Evolutionary conservation across 345 rosid species (phyloP), one percentile per base, ranked within the genome.

Genomic region (Pelargonium nanum): DNA sequence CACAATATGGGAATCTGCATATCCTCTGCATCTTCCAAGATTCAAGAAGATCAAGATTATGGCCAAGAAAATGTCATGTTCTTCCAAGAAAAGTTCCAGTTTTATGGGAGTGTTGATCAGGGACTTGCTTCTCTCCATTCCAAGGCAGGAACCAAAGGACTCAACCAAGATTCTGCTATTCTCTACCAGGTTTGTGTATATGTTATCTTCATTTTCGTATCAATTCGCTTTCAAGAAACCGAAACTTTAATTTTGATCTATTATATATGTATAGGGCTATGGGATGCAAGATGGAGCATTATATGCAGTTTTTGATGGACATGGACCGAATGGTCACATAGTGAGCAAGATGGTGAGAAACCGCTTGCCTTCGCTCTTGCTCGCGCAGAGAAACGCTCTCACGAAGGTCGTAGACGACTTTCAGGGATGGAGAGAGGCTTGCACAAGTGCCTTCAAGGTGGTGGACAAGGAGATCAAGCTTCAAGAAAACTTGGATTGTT

Each of bases 241-340:
- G 13, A 25, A 8, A 16, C 2, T 26, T 26, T 10, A 8, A 13
- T 54, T 28, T 32, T 26, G 45, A 23, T 25, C 19, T 15, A 23
- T 1, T n/a, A 22, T 53, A 23, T 6, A 13, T 53, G 26, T 26
- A 57, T 12, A 82, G 96, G 89, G 85, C 1, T 88, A 82, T 72
- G 96, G 89, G 70, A 64, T 48, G 55, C 75, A 75, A 62, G 79
- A 67, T 34, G 92, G 86, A 66, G 82, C 66, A 0, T 73, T 86
- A 20, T 81, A 85, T 65, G 95, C 81, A 54, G 95, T 91, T 22
- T 88, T 86, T 69, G 98, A 91, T 65, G 98, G 98, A 19, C 96
- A 91, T 72, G 98, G 98, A 74, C 76, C 73, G 62, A 83, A 71
- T 52, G 98, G 98, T 59, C 87, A 86, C 15, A 19, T 70, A 0